phyloP scores from a whole-genome alignment of 2,329 filamentous ascomycete genomes.

The Microdochium paspali region DNA sequence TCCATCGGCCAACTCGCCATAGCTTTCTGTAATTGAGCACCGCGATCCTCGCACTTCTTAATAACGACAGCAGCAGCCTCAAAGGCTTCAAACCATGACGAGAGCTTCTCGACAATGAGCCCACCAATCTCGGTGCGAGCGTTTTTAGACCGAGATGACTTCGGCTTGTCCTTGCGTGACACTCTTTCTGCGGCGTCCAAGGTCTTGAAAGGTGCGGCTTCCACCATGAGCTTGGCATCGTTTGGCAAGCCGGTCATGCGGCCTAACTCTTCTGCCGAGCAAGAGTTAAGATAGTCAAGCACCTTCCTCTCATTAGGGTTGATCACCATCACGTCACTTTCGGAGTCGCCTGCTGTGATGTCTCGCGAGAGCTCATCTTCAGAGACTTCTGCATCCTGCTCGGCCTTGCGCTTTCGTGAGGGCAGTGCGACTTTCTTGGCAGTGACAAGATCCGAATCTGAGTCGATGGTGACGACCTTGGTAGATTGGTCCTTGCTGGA shows the following conservation, averaged over 20 bases:
- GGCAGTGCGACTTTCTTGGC: background rate
- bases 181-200: conserved; percentile 60
- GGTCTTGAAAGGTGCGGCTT: conserved; percentile 16
- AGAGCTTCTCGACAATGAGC: conserved; percentile 28
- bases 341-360: conserved; percentile 1
- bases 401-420: conserved; percentile 14
- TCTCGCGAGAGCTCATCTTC: conserved; percentile 2
- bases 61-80: conserved; percentile 31
- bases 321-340: conserved; percentile 2
- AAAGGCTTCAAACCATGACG: conserved; percentile 33
- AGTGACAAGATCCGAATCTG: conserved; percentile 7
- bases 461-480: conserved; percentile 7
- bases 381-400: conserved; percentile 5
- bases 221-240: conserved; percentile 59
- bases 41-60: conserved; percentile 36
- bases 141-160: conserved; percentile 23
- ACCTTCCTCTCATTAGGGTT: conserved; percentile 27
- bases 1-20: conserved; percentile 20
- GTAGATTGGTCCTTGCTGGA: background rate
- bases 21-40: conserved; percentile 11
- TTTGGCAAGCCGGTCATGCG: conserved; percentile 72
- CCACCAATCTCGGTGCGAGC: conserved; percentile 16
- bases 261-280: conserved; percentile 63
- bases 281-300: conserved; percentile 75
- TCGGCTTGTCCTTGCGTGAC: conserved; percentile 24